Evolutionary conservation across 2,329 filamentous ascomycete species (phyloP).

Genomic region (Aspergillus sclerotialis): DNA sequence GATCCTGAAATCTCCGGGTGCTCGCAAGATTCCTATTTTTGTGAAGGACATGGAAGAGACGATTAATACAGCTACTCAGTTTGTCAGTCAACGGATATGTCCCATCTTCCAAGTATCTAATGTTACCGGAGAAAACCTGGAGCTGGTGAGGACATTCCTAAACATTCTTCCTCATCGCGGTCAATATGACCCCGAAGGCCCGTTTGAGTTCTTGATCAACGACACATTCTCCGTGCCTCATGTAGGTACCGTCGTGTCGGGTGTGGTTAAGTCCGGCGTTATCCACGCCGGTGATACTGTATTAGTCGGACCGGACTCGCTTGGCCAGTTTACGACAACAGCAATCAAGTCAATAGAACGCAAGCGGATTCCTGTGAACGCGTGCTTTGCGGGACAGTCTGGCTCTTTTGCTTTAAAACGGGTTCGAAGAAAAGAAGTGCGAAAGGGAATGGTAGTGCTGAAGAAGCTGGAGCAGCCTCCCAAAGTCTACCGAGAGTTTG

Average conservation of each 20-base stretch:
- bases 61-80: constrained; percentile 91
- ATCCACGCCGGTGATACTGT: constrained; percentile 87
- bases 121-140: constrained; percentile 85
- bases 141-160: constrained; percentile 84
- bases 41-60: constrained; percentile 88
- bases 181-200: constrained; percentile 78
- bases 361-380: constrained; percentile 82
- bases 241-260: constrained; percentile 91
- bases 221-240: constrained; percentile 98
- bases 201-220: constrained; percentile 93
- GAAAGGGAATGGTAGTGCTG: constrained; percentile 96
- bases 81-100: constrained; percentile 90
- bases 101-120: constrained; percentile 98
- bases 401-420: constrained; percentile 87
- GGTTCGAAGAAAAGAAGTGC: constrained; percentile 80
- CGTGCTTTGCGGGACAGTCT: constrained; percentile 83
- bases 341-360: constrained; percentile 88
- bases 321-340: constrained; percentile 83
- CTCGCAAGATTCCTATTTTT: constrained; percentile 91
- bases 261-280: constrained; percentile 81
- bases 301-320: constrained; percentile 79
- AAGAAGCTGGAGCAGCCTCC: constrained; percentile 71
- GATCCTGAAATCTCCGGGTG: constrained; percentile 89
- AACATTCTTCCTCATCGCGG: constrained; percentile 94
- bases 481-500: constrained; percentile 68